These are phyloP conservation scores for Alternaria sp. DNA, from an alignment of 2,329 filamentous ascomycete genomes.

Conservation along the genomic window DNA sequence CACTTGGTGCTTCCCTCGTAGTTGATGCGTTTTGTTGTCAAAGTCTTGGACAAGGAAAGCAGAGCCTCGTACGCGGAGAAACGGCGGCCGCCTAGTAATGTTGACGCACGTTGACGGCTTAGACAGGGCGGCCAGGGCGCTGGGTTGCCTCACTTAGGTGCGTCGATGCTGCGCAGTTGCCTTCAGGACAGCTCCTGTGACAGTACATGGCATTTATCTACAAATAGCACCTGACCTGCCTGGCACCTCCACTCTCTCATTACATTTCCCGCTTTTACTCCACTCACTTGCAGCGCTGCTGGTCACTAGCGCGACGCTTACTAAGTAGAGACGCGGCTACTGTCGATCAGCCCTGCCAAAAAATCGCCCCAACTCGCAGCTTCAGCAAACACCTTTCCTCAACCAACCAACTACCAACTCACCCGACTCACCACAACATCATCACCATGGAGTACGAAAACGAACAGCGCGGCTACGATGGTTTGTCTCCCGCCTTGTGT, in stretches of 20 bases:
- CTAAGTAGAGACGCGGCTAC: slow-evolving; percentile 41
- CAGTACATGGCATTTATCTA: slow-evolving; percentile 5
- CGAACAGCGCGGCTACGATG: slow-evolving; percentile 71
- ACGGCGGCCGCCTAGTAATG: slow-evolving; percentile 8
- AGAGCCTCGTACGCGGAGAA: slow-evolving; percentile 9
- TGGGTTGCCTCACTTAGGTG: slow-evolving; percentile 29
- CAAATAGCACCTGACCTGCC: slow-evolving; percentile 14
- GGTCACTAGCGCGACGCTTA: slow-evolving; percentile 40
- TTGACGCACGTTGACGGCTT: slow-evolving; percentile 18
- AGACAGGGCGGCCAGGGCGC: slow-evolving; percentile 24
- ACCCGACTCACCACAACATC: slow-evolving; percentile 46
- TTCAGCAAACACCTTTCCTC: slow-evolving; percentile 36
- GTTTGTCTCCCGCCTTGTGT: slow-evolving; percentile 56
- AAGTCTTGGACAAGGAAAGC: background rate
- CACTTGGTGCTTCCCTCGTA: background rate
- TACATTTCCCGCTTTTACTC: slow-evolving; percentile 20
- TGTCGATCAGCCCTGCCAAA: slow-evolving; percentile 47
- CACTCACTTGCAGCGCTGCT: slow-evolving; percentile 35
- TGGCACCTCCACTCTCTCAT: slow-evolving; percentile 12
- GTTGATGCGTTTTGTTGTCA: background rate
- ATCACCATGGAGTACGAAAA: slow-evolving; percentile 71
- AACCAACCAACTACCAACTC: slow-evolving; percentile 31
- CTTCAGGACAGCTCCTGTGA: slow-evolving; percentile 12
- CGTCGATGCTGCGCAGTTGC: slow-evolving; percentile 12
- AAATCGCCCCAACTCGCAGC: slow-evolving; percentile 33